Conservation (phyloP, 495 filamentous ascomycete genomes). For the Xylaria grammica region DNA sequence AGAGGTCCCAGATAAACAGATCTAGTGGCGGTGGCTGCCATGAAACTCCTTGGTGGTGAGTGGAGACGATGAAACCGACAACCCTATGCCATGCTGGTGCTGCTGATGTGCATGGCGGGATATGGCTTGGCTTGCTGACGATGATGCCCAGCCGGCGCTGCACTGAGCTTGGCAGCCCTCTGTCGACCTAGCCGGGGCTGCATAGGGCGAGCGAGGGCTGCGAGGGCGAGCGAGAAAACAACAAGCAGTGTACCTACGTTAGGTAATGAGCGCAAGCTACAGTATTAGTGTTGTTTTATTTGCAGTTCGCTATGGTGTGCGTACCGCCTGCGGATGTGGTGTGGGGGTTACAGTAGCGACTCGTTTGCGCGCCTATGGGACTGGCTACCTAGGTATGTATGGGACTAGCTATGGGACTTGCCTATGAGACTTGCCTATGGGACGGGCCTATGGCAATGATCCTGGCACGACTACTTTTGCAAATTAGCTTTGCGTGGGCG, state of each 20-base stretch:
- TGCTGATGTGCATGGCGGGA: conserved; percentile 40
- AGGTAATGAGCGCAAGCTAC: no score
- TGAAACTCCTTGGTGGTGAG: conserved; percentile 30
- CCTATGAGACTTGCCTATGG: no score
- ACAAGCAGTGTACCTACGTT: conserved; percentile 2
- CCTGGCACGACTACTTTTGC: conserved; percentile 14
- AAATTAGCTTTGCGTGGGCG: conserved; percentile 16
- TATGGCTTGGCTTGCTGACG: conserved; percentile 32
- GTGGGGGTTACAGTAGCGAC: conserved; percentile 16
- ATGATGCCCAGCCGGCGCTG: conserved; percentile 28
- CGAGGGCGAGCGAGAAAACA: conserved; percentile 11
- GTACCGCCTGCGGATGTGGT: conserved; percentile 18
- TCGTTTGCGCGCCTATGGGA: conserved; percentile 29
- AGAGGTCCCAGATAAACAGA: conserved; percentile 34
- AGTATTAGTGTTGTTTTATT: conserved; percentile 15
- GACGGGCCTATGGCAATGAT: conserved; percentile 22
- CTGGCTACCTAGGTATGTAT: no score
- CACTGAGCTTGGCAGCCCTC: conserved; percentile 14
- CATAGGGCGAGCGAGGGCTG: conserved; percentile 10
- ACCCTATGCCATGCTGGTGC: conserved; percentile 31
- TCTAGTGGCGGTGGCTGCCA: conserved; percentile 40
- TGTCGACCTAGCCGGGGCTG: conserved; percentile 18
- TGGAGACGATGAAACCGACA: conserved; percentile 38
- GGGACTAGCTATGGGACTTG: no score
- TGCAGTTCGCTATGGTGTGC: conserved; percentile 22